Evolutionary conservation across 140 eudicot genomes (phyloP).

Genomic region (Flaveria floridana): DNA sequence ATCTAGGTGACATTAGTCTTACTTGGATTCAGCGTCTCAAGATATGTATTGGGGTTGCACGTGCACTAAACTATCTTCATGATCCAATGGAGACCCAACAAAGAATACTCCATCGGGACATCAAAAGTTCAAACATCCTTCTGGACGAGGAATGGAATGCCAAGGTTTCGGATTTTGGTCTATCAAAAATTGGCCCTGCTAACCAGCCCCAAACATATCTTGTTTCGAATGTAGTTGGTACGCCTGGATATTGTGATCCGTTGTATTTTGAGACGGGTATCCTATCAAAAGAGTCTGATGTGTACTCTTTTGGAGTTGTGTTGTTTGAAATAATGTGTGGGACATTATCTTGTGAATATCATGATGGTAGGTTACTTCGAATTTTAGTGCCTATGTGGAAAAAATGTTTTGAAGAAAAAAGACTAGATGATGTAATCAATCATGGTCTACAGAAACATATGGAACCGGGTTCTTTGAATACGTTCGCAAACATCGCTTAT

Average conservation of each 20-base stretch:
- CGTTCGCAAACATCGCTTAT: constrained; percentile 1
- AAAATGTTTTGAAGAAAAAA: constrained; percentile 8
- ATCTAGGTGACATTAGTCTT: constrained; percentile 1
- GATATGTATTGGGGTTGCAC: constrained; percentile 15
- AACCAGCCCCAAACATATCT: constrained; percentile 15
- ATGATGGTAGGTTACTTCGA: neutral
- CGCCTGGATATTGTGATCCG: constrained; percentile 23
- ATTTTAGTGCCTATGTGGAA: constrained; percentile 21
- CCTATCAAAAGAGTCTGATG: constrained; percentile 21
- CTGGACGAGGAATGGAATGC: constrained; percentile 4
- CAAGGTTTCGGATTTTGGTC: constrained; percentile 22
- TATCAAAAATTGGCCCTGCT: constrained; percentile 19
- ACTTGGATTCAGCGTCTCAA: constrained; percentile 21
- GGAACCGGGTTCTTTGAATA: neutral
- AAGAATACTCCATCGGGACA: constrained; percentile 22
- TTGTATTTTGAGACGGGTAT: neutral
- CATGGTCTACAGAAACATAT: neutral
- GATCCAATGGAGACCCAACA: constrained; percentile 1
- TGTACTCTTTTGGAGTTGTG: constrained; percentile 28
- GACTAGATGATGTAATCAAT: neutral
- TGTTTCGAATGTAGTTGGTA: neutral
- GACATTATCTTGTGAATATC: neutral
- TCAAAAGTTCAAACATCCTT: constrained; percentile 22
- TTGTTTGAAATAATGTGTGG: constrained; percentile 27
- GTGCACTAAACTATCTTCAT: constrained; percentile 17